These are phyloP conservation scores for Arthrobotrys entomopaga DNA, from an alignment of 2,329 filamentous ascomycete species.

Conservation along the genomic window DNA sequence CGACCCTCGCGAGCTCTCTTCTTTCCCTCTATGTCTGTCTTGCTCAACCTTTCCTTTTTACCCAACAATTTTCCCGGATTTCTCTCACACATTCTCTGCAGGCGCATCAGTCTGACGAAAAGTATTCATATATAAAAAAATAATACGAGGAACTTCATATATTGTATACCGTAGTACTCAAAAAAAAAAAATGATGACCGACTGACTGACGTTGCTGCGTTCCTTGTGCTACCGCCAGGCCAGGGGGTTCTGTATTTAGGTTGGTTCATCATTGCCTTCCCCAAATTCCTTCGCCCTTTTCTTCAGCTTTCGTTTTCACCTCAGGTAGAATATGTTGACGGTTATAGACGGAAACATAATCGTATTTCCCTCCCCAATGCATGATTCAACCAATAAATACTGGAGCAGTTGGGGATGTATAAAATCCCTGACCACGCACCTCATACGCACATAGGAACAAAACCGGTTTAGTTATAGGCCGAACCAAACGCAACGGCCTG, in stretches of 20 bases:
- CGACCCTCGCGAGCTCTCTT: not conserved
- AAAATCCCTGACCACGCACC: not conserved
- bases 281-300: not conserved
- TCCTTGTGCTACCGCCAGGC: conserved; percentile 26
- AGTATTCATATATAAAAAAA: conserved; percentile 5
- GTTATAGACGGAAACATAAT: not conserved
- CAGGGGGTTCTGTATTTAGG: not conserved
- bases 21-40: no score
- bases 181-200: not conserved
- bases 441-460: not conserved
- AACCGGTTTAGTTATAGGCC: not conserved
- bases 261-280: not conserved
- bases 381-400: no score
- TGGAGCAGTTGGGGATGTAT: not conserved
- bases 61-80: not conserved
- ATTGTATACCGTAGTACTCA: no score
- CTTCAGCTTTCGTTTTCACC: not conserved
- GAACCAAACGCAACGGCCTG: not conserved
- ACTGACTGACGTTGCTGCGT: not conserved
- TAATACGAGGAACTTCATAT: not conserved
- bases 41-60: not conserved
- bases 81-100: no score
- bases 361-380: not conserved
- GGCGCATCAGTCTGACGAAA: not conserved
- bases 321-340: not conserved